Evolutionary conservation across 2,329 filamentous ascomycete species (phyloP).

Genomic region (Hymenoscyphus fraxineus): DNA sequence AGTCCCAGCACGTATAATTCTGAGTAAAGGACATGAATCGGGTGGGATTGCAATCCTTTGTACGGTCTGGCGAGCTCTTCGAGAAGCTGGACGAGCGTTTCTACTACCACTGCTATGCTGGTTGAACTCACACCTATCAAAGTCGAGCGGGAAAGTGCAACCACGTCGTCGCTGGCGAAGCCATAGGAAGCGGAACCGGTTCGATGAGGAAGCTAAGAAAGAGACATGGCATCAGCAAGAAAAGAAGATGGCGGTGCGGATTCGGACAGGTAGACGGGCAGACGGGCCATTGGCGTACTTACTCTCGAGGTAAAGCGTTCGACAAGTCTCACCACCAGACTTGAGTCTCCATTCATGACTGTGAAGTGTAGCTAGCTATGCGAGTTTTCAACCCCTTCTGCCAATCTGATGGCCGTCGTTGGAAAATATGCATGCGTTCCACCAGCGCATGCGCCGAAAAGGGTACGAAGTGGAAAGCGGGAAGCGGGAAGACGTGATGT

Average conservation of each 20-base stretch:
- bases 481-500: constrained; percentile 3
- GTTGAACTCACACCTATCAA: constrained; percentile 57
- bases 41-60: constrained; percentile 48
- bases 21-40: constrained; percentile 58
- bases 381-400: neutral
- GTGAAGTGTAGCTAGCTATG: constrained; percentile 10
- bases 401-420: neutral
- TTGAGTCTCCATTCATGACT: constrained; percentile 56
- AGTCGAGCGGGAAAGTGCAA: constrained; percentile 57
- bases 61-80: constrained; percentile 57
- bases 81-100: constrained; percentile 53
- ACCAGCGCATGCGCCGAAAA: constrained; percentile 10
- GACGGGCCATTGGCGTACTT: constrained; percentile 26
- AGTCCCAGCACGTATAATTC: constrained; percentile 62
- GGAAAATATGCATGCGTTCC: constrained; percentile 25
- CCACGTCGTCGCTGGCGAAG: constrained; percentile 57
- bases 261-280: too few relatives aligned
- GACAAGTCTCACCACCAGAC: constrained; percentile 58
- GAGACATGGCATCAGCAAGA: constrained; percentile 14
- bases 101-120: constrained; percentile 51
- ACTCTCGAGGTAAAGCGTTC: constrained; percentile 61
- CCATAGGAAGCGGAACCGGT: constrained; percentile 55
- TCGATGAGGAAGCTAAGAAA: constrained; percentile 55
- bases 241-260: neutral
- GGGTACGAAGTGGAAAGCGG: neutral